Percentiles rank a stretch among this genome's conserved stretches.
Conservation (phyloP, 73 alveolate species). For the Tetrahymena malaccensis region DNA sequence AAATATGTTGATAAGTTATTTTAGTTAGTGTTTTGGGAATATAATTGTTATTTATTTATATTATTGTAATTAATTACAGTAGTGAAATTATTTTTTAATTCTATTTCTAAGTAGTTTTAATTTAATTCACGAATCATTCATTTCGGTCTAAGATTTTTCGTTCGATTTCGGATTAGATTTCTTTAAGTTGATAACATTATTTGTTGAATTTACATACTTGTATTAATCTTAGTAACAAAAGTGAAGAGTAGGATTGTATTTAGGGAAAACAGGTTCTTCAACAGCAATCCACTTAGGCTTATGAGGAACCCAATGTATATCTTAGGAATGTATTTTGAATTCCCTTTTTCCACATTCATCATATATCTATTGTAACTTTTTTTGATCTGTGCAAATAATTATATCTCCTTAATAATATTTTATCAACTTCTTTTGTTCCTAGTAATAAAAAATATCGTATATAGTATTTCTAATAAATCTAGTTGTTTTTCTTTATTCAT, state of each 20-base stretch:
- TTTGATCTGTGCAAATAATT: neutral
- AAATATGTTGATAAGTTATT: too few relatives aligned
- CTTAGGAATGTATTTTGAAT: neutral
- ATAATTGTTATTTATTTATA: too few relatives aligned
- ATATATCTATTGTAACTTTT: neutral
- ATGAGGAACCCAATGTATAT: neutral
- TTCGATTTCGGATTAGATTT: neutral
- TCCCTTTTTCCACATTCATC: neutral
- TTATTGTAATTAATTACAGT: too few relatives aligned
- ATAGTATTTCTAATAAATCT: too few relatives aligned
- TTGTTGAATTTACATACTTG: neutral
- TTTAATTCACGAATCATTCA: neutral
- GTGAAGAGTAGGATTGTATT: neutral
- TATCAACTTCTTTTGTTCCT: neutral
- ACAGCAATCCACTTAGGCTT: neutral
- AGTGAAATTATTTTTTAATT: neutral
- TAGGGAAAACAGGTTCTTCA: neutral
- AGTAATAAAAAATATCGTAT: neutral
- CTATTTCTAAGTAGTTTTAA: neutral
- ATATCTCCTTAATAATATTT: neutral
- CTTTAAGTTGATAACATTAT: neutral
- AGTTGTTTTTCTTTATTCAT: too few relatives aligned
- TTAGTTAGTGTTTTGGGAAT: neutral
- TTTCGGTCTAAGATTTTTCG: neutral
- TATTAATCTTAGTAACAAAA: neutral